phyloP scores from a whole-genome alignment of 2,329 filamentous ascomycete species.

The Hortaea sp. region DNA sequence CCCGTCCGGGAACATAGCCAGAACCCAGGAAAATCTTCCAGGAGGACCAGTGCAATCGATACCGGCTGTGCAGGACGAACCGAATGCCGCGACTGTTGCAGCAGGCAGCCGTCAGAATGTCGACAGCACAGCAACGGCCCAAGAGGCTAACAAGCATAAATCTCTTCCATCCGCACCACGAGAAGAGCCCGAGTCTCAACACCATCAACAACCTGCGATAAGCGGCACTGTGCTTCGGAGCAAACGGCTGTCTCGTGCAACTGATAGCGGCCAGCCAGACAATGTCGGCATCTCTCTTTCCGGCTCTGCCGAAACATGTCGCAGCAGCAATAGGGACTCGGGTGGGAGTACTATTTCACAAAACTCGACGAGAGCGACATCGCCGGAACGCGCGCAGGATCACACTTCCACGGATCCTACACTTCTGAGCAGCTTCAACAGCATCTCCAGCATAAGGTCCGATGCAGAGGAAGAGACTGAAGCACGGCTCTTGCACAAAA shows the following conservation, averaged over 20 bases:
- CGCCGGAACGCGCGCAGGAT: slow-evolving; percentile 57
- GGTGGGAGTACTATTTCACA: slow-evolving; percentile 71
- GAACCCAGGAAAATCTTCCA: not conserved
- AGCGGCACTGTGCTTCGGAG: slow-evolving; percentile 6
- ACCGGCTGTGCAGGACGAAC: not conserved
- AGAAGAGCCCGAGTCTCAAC: slow-evolving; percentile 3
- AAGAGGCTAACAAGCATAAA: not conserved
- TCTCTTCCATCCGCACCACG: not conserved
- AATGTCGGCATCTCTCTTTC: slow-evolving; percentile 66
- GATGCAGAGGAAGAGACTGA: slow-evolving; percentile 75
- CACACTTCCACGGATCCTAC: slow-evolving; percentile 41
- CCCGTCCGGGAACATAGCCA: not conserved
- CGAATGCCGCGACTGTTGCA: slow-evolving; percentile 1
- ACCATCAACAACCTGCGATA: slow-evolving; percentile 8
- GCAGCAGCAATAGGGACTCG: slow-evolving; percentile 63
- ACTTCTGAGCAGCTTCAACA: slow-evolving; percentile 50
- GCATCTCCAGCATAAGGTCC: slow-evolving; percentile 52
- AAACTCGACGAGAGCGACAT: slow-evolving; percentile 78
- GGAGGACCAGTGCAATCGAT: slow-evolving; percentile 1
- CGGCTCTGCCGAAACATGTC: slow-evolving; percentile 68
- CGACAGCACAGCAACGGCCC: not conserved
- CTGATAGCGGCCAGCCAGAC: slow-evolving; percentile 31
- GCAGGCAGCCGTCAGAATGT: not conserved
- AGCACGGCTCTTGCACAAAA: slow-evolving; percentile 77
- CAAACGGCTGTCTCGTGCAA: slow-evolving; percentile 4